Conservation (phyloP, 2,329 filamentous ascomycete genomes). For the Ceratocystis papillata region DNA sequence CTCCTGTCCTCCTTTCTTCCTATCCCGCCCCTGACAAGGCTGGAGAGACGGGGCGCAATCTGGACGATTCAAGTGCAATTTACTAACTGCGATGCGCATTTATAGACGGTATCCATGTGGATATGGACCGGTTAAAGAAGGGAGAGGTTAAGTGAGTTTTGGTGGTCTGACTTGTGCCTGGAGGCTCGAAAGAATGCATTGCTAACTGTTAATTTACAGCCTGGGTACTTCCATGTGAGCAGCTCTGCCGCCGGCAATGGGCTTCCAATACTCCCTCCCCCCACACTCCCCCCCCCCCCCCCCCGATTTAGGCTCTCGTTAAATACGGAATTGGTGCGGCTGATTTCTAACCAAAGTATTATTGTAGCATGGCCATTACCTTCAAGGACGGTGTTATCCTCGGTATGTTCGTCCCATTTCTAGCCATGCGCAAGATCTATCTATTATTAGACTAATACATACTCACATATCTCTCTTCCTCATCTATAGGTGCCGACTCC, state of each 20-base stretch:
- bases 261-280: neutral
- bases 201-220: slow-evolving; percentile 42
- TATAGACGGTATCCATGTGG: slow-evolving; percentile 94
- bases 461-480: neutral
- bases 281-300: too few species aligned
- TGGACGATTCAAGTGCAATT: neutral
- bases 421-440: neutral
- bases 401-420: slow-evolving; percentile 38
- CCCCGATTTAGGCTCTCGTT: too few species aligned
- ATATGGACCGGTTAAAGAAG: slow-evolving; percentile 98
- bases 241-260: neutral
- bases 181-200: slow-evolving; percentile 3
- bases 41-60: slow-evolving; percentile 6
- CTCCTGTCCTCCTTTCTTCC: neutral
- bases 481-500: slow-evolving; percentile 66
- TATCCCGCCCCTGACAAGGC: slow-evolving; percentile 20
- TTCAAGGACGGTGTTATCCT: slow-evolving; percentile 98
- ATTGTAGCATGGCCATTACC: slow-evolving; percentile 83
- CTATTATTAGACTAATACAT: too few species aligned
- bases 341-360: slow-evolving; percentile 27
- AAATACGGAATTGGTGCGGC: slow-evolving; percentile 22
- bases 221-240: slow-evolving; percentile 93
- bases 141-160: slow-evolving; percentile 88
- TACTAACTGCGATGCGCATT: slow-evolving; percentile 25
- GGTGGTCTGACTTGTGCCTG: neutral